Percentiles rank a stretch among this genome's conserved stretches.
Evolutionary conservation across 352 stramenopile genomes (phyloP).

Genomic region (Blastocystis sp.): DNA sequence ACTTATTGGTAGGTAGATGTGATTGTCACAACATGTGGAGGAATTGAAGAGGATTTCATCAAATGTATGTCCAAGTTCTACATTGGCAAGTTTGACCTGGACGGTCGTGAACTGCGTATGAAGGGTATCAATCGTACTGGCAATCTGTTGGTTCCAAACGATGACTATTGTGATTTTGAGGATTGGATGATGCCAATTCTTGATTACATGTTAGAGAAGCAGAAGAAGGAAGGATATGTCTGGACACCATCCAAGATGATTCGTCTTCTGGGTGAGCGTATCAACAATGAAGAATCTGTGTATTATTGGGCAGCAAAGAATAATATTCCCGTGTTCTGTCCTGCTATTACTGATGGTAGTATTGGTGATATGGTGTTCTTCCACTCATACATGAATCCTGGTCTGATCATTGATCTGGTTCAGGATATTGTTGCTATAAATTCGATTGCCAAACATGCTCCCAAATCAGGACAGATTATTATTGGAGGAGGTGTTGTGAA

Average conservation of each 20-base stretch:
- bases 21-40: constrained; percentile 83
- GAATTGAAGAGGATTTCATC: constrained; percentile 96
- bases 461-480: constrained; percentile 92
- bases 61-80: constrained; percentile 97
- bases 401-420: constrained; percentile 91
- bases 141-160: constrained; percentile 98
- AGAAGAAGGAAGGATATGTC: constrained; percentile 76
- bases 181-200: constrained; percentile 88
- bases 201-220: constrained; percentile 91
- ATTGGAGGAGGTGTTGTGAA: constrained; percentile 93
- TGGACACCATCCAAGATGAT: constrained; percentile 98
- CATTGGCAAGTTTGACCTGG: constrained; percentile 92
- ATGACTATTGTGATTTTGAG: constrained; percentile 98
- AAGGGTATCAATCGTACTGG: constrained; percentile 97
- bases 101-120: constrained; percentile 77
- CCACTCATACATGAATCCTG: constrained; percentile 93
- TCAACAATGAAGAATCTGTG: constrained; percentile 91
- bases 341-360: constrained; percentile 93
- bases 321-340: constrained; percentile 98
- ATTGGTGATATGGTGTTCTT: constrained; percentile 99
- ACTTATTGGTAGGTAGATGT: constrained; percentile 76
- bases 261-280: constrained; percentile 85
- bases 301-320: constrained; percentile 99
- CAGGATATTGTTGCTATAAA: constrained; percentile 94
- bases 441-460: constrained; percentile 85